Base-by-base conservation (phyloP, 2,329 filamentous ascomycete species). In the Xylaria sp. region DNA sequence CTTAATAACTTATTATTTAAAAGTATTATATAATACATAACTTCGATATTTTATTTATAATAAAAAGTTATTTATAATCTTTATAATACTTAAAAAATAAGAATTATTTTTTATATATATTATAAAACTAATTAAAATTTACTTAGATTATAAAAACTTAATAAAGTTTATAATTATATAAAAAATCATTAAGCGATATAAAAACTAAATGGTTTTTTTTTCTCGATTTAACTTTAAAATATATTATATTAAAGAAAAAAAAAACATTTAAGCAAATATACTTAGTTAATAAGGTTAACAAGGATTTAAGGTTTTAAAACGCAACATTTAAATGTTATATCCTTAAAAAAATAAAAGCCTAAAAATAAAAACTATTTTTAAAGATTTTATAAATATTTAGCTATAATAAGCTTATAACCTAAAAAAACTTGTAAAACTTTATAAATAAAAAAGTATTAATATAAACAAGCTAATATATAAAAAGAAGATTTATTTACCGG, bases 111-210 rank as follows among this genome's bases (percentile, higher is more conserved):
- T 62, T 51, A 62, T 51, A 31, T 25, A 62, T 37, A 51, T 39
- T 9, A 62, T 31, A 62, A 62, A 62, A 39, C 58, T 41, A n/a
- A 31, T 62, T 39, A 52, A 62, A 52, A 62, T 62, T 20, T 62
- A 50, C 15, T 62, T 51, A 34, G 15, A 62, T 52, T 62, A 62
- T 51, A n/a, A 48, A 23, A 48, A 48, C 7, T 23, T 48, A 48
- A 48, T 6, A 20, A 48, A 48, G 20, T 48, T 48, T 48, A 48
- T 48, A 48, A 48, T 5, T n/a, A 48, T 48, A 48, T 48, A 48
- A 48, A 6, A n/a, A 9, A 48, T 48, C 4, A 48, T 8, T 1
- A 48, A 48, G 20, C 9, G 20, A 48, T 48, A 48, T 48, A 48
- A 48, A 23, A 48, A 62, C 23, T 52, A 51, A 39, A 37, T 62